Base-by-base conservation (phyloP, 306 rosid species). In the Cyamopsis tetragonoloba region DNA sequence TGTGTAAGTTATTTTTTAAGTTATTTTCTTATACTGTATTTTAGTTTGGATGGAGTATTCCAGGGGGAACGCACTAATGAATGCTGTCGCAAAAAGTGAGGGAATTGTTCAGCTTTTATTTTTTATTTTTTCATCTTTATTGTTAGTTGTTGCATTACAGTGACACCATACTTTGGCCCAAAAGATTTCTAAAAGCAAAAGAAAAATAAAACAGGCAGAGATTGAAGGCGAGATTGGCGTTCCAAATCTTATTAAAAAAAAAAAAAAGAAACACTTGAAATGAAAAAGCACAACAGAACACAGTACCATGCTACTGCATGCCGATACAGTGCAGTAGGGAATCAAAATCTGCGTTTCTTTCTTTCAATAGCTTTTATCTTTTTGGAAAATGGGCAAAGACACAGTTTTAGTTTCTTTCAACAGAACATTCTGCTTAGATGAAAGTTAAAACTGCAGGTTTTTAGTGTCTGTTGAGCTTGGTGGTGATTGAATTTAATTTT, bases 141-240 rank as follows among this genome's bases (percentile, higher is more conserved):
- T 55, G 58, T 38, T 62, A 41, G 44, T 59, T 44, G 60, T 60
- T 62, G 17, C 78, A 56, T 68, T 38, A 54, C 37, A 67, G 23
- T 63, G 59, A 47, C 39, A 47, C 60, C 28, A 46, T 51, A 50
- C 74, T 46, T 66, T 70, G 48, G 77, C 41, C 68, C 66, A 79
- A 63, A 65, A 71, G 75, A 62, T 79, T 38, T 43, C 74, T 53
- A 80, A 73, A 70, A 80, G 68, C 71, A 76, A 73, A 70, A 80
- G 57, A 44, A 58, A 41, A 63, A 64, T 41, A 64, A 53, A 20
- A 51, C 30, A 35, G 63, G 63, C 57, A 66, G 55, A 70, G 72
- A 87, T 77, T 83, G 85, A 77, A 71, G 92, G 85, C 86, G 86
- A 50, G 77, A 89, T 85, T 87, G 83, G 81, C 86, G 89, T 77